phyloP scores from a whole-genome alignment of 495 filamentous ascomycete genomes.

The Neurospora pannonica region DNA sequence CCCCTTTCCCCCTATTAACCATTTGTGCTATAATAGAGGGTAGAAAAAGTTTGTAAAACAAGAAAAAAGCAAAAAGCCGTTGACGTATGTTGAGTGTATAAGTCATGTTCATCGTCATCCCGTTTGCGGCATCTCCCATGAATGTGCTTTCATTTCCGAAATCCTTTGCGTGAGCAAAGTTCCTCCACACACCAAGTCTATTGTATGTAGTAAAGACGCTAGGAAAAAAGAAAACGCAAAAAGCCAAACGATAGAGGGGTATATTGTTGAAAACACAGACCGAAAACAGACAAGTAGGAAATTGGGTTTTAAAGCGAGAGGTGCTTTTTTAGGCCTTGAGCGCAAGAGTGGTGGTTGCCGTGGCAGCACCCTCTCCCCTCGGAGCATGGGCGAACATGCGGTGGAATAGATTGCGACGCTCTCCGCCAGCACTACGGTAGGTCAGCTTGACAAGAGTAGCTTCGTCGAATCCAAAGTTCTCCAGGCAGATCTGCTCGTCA shows the following conservation, averaged over 20 bases:
- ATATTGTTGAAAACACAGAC: not conserved
- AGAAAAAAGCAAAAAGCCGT: not conserved
- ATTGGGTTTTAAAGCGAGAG: not conserved
- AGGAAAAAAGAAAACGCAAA: not conserved
- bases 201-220: not conserved
- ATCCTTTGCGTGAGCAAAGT: not conserved
- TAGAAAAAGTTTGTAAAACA: not conserved
- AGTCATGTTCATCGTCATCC: not conserved
- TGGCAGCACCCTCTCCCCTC: not conserved
- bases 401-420: slow-evolving; percentile 32
- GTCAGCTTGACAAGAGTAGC: not conserved
- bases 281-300: not conserved
- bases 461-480: slow-evolving; percentile 1
- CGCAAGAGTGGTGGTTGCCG: not conserved
- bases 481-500: slow-evolving; percentile 8
- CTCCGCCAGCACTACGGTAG: slow-evolving; percentile 21
- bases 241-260: not conserved
- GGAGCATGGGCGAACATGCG: slow-evolving; percentile 29
- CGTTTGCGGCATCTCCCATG: not conserved
- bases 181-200: not conserved
- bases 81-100: not conserved
- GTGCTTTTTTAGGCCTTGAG: not conserved
- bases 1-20: not conserved
- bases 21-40: not conserved
- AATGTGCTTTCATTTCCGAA: not conserved